These are phyloP conservation scores for Phytophthora multivora DNA, from an alignment of 352 stramenopile genomes.

Conservation along the genomic window DNA sequence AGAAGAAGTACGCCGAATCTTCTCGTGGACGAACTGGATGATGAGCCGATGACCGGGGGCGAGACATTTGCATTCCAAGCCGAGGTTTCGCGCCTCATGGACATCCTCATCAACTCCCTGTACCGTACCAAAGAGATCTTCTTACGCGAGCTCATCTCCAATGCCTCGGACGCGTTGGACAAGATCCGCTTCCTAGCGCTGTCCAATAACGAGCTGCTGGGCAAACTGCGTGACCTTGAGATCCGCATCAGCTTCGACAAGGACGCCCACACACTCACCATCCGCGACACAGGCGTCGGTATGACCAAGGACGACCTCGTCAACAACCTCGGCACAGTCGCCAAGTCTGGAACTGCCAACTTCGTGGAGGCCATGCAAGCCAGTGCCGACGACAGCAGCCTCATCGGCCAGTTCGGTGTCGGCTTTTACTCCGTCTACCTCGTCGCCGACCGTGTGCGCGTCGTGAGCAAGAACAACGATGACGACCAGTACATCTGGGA, in stretches of 20 bases:
- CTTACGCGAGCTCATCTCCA: constrained; percentile 99
- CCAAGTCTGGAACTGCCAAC: constrained; percentile 98
- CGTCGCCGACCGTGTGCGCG: constrained; percentile 95
- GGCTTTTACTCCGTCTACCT: constrained; percentile 99
- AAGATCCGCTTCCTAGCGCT: constrained; percentile 99
- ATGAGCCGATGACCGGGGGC: constrained; percentile 44
- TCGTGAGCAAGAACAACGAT: constrained; percentile 97
- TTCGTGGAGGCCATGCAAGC: constrained; percentile 97
- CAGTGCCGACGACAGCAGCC: constrained; percentile 90
- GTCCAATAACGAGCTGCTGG: constrained; percentile 84
- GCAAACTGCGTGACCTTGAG: constrained; percentile 91
- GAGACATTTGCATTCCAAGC: constrained; percentile 95
- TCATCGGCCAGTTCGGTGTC: constrained; percentile 99
- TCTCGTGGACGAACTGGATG: constrained; percentile 53
- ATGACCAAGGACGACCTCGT: constrained; percentile 99
- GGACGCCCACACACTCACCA: constrained; percentile 96
- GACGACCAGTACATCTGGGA: constrained; percentile 99
- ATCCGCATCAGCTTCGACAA: constrained; percentile 98
- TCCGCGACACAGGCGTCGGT: constrained; percentile 97
- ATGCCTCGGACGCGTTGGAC: constrained; percentile 98
- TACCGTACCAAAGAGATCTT: constrained; percentile 99
- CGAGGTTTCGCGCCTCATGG: constrained; percentile 98
- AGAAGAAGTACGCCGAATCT: constrained; percentile 43
- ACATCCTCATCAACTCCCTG: constrained; percentile 99
- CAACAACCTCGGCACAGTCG: constrained; percentile 96